These are phyloP conservation scores for Botrytis fabae DNA, from an alignment of 2,329 filamentous ascomycete genomes.

Conservation along the genomic window DNA sequence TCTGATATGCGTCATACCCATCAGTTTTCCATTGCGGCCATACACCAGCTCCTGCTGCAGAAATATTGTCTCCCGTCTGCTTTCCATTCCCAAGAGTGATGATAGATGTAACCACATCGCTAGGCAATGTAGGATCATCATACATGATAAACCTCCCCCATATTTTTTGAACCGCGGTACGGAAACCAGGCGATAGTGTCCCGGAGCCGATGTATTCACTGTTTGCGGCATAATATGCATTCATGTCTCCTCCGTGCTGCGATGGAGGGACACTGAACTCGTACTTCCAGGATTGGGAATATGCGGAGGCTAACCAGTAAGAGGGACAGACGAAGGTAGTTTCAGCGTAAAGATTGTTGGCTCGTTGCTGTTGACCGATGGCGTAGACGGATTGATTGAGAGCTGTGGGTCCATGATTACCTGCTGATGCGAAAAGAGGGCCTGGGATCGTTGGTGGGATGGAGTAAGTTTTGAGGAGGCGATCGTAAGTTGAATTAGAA, in stretches of 20 bases:
- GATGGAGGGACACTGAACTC: slow-evolving; percentile 46
- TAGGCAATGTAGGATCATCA: slow-evolving; percentile 15
- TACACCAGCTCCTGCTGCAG: background rate
- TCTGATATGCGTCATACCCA: background rate
- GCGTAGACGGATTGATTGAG: slow-evolving; percentile 47
- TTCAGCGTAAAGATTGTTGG: slow-evolving; percentile 43
- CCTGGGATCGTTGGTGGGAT: slow-evolving; percentile 30
- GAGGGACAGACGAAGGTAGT: slow-evolving; percentile 54
- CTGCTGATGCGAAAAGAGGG: slow-evolving; percentile 41
- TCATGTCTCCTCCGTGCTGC: slow-evolving; percentile 42
- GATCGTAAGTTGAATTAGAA: slow-evolving; percentile 42
- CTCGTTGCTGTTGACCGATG: slow-evolving; percentile 52
- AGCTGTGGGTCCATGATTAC: slow-evolving; percentile 43
- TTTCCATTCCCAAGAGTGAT: background rate
- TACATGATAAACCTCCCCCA: slow-evolving; percentile 27
- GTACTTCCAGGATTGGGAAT: slow-evolving; percentile 45
- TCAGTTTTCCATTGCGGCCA: slow-evolving; percentile 10
- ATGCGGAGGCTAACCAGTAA: slow-evolving; percentile 53
- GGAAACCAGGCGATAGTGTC: slow-evolving; percentile 24
- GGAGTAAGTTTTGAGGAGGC: slow-evolving; percentile 33
- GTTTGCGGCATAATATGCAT: slow-evolving; percentile 39
- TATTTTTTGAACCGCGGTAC: slow-evolving; percentile 23
- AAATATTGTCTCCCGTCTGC: background rate
- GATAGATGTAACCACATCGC: background rate
- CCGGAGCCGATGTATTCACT: slow-evolving; percentile 25